These are phyloP conservation scores for Lizonia empirigonia DNA, from an alignment of 2,329 filamentous ascomycete genomes.

Conservation along the genomic window DNA sequence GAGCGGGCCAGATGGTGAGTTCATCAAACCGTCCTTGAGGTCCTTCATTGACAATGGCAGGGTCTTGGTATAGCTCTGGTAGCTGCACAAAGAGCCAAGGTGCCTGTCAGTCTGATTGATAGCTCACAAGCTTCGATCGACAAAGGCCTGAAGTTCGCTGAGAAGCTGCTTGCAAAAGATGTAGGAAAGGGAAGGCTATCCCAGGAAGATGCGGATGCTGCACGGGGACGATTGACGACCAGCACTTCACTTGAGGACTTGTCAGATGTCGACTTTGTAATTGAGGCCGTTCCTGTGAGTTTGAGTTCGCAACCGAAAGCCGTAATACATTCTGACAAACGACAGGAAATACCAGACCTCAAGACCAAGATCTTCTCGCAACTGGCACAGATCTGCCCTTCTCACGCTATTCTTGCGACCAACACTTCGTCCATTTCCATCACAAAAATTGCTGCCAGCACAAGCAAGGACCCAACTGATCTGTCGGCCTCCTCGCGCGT, in stretches of 20 bases:
- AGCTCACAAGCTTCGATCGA: conserved; percentile 81
- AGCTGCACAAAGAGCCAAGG: conserved; percentile 79
- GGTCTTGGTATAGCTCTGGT: conserved; percentile 95
- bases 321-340: conserved; percentile 2
- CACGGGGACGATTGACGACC: conserved; percentile 70
- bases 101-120: conserved; percentile 87
- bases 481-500: conserved; percentile 84
- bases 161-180: conserved; percentile 93
- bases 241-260: conserved; percentile 78
- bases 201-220: conserved; percentile 76
- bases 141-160: conserved; percentile 89
- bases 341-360: conserved; percentile 76
- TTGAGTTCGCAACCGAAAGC: neutral
- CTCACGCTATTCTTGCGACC: conserved; percentile 89
- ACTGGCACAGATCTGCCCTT: conserved; percentile 79
- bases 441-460: conserved; percentile 90
- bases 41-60: conserved; percentile 55
- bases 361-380: conserved; percentile 87
- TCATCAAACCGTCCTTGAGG: neutral
- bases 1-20: conserved; percentile 92
- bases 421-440: conserved; percentile 99
- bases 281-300: conserved; percentile 82
- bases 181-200: conserved; percentile 86
- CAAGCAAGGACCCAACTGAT: conserved; percentile 77
- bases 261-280: conserved; percentile 89